Evolutionary conservation across 306 rosid genomes (phyloP).

Genomic region (Vigna reflexopilosa): DNA sequence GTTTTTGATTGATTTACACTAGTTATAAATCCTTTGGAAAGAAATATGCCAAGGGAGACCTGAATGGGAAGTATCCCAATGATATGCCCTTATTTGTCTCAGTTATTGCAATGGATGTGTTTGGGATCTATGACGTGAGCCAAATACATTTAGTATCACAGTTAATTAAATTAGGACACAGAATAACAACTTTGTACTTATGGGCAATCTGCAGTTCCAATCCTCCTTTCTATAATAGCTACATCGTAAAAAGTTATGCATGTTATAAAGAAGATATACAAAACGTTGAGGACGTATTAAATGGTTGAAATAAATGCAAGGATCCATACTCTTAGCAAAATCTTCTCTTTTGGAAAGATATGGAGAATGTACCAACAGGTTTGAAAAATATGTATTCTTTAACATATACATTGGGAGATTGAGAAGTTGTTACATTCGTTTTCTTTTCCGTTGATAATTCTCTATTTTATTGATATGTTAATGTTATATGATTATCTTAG

Average conservation of each 20-base stretch:
- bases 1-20: background rate
- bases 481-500: constrained; percentile 28
- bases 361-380: constrained; percentile 8
- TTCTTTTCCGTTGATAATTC: background rate
- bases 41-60: background rate
- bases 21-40: background rate
- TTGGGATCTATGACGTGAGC: background rate
- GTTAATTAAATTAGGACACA: background rate
- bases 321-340: constrained; percentile 7
- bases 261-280: constrained; percentile 23
- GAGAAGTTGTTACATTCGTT: background rate
- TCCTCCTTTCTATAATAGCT: background rate
- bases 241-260: background rate
- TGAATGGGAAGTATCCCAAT: background rate
- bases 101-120: background rate
- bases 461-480: background rate
- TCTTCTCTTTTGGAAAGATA: constrained; percentile 11
- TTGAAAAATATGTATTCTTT: background rate
- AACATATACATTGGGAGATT: background rate
- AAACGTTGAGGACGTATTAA: constrained; percentile 7
- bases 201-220: background rate
- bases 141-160: constrained; percentile 1
- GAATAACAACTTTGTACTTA: background rate
- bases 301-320: constrained; percentile 12
- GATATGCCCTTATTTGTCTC: background rate